A percentile compares a stretch with the other conserved stretches of the same genome.
Conservation (phyloP, 1,284 basidiomycete species). For the Trichosporon faecale region DNA sequence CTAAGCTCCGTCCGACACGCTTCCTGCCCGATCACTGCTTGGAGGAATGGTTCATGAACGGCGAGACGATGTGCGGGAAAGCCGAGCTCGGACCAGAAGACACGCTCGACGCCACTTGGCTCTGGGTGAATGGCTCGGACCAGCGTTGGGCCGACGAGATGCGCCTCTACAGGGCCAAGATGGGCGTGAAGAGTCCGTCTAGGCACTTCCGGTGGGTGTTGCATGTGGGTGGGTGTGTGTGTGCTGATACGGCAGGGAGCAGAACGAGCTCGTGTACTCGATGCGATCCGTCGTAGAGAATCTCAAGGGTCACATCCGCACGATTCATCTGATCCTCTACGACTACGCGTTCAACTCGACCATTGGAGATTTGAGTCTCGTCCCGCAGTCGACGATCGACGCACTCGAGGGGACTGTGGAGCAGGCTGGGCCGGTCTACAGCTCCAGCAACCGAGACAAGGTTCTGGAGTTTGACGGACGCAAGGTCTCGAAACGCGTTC, state of each 20-base stretch:
- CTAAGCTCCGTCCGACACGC: slow-evolving; percentile 37
- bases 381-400: slow-evolving; percentile 31
- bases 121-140: slow-evolving; percentile 51
- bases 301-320: slow-evolving; percentile 36
- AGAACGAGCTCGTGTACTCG: slow-evolving; percentile 47
- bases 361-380: slow-evolving; percentile 28
- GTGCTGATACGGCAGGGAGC: slow-evolving; percentile 33
- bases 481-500: background rate
- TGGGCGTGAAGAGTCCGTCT: slow-evolving; percentile 38
- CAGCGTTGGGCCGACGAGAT: slow-evolving; percentile 39
- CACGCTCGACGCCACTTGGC: slow-evolving; percentile 44
- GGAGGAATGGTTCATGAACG: slow-evolving; percentile 46
- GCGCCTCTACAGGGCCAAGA: slow-evolving; percentile 26
- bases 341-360: slow-evolving; percentile 37
- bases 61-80: slow-evolving; percentile 38
- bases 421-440: background rate
- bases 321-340: slow-evolving; percentile 45
- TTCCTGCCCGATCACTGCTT: slow-evolving; percentile 42
- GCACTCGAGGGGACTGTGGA: slow-evolving; percentile 23
- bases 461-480: background rate
- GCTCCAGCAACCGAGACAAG: background rate
- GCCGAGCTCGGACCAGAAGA: slow-evolving; percentile 43
- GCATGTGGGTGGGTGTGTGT: background rate
- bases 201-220: slow-evolving; percentile 44
- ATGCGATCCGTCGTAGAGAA: slow-evolving; percentile 47